Conservation (phyloP, 306 rosid species). For the Casuarina cunninghamiana region DNA sequence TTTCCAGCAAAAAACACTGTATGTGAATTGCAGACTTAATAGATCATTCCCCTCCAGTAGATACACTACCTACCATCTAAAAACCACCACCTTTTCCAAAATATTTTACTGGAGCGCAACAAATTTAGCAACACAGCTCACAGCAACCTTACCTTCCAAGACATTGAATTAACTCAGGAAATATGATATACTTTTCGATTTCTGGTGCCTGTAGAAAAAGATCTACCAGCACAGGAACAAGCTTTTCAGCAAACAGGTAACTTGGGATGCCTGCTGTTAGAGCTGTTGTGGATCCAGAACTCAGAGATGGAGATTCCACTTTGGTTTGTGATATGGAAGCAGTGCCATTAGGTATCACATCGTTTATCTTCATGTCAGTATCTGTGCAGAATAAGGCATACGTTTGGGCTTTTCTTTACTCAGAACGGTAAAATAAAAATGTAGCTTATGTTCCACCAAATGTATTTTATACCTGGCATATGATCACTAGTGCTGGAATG, state of each 20-base stretch:
- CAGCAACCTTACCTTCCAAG: slow-evolving; percentile 76
- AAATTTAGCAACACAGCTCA: slow-evolving; percentile 21
- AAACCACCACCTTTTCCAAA: slow-evolving; percentile 7
- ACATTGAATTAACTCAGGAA: slow-evolving; percentile 91
- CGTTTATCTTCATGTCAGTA: slow-evolving; percentile 34
- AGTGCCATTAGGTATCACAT: slow-evolving; percentile 55
- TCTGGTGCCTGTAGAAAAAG: slow-evolving; percentile 83
- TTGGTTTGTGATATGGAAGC: slow-evolving; percentile 45
- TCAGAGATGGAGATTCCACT: slow-evolving; percentile 46
- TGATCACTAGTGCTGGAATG: slow-evolving; percentile 54
- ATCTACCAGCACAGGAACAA: slow-evolving; percentile 77
- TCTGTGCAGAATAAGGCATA: slow-evolving; percentile 46
- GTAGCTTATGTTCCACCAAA: slow-evolving; percentile 26
- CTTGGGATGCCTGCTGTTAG: slow-evolving; percentile 52
- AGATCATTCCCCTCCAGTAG: not conserved
- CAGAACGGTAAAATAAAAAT: slow-evolving; percentile 26
- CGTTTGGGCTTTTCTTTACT: slow-evolving; percentile 11
- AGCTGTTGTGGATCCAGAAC: slow-evolving; percentile 50
- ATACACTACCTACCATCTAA: not conserved
- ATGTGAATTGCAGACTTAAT: slow-evolving; percentile 2
- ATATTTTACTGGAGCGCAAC: slow-evolving; percentile 17
- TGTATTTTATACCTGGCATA: slow-evolving; percentile 42
- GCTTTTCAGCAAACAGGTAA: slow-evolving; percentile 79
- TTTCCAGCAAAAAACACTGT: not conserved
- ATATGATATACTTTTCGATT: slow-evolving; percentile 69